Base-by-base conservation (phyloP, 2,329 filamentous ascomycete genomes). In the Didymella segeticola region DNA sequence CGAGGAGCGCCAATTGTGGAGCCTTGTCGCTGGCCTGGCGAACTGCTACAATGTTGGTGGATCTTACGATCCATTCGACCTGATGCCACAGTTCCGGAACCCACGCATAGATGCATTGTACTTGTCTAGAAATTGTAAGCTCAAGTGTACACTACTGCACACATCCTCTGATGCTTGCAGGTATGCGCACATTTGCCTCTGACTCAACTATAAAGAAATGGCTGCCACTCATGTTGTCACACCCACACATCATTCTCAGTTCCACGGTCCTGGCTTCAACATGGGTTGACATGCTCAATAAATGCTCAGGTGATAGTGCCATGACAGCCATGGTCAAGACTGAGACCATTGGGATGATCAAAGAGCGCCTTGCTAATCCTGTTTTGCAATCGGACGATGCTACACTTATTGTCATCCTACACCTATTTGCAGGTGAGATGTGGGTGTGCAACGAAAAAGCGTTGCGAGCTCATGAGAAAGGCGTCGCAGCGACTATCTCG, bases 341-440 rank as follows among this genome's bases (percentile, higher is more conserved):
- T 2, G 70, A 72, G 27, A 63, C 57, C 7, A 64, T 71, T 7
- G 27, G 41, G 7, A 70, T 66, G 57, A 58, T 72, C 49, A 70
- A 66, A 15, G 48, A 65, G 20, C 57, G 67, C 11, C 49, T 73
- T 4, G 38, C 19, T 1, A 20, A 59, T 14, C 25, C 58, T 5
- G 46, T 12, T 1, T 50, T 42, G 4, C 53, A 61, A 19, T 51
- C 56, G 5, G 53, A 67, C 4, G 66, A 71, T 37, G 42, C 60
- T 11, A 73, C 70, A 0, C 59, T 74, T 8, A 63, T 68, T 22
- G 51, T 68, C 26, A 68, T 73, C 8, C 22, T 72, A 1, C 68
- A 73, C 42, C 43, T 73, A 2, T 43, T 74, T 3, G 64, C 56
- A 5, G 66, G 68, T 2, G 69, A 73, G 38, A 66, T 71, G 58